Evolutionary conservation across 192 early-diverging fungal genomes (phyloP), one percentile per base, ranked within the genome.

Genomic region (Mortierella alpina): DNA sequence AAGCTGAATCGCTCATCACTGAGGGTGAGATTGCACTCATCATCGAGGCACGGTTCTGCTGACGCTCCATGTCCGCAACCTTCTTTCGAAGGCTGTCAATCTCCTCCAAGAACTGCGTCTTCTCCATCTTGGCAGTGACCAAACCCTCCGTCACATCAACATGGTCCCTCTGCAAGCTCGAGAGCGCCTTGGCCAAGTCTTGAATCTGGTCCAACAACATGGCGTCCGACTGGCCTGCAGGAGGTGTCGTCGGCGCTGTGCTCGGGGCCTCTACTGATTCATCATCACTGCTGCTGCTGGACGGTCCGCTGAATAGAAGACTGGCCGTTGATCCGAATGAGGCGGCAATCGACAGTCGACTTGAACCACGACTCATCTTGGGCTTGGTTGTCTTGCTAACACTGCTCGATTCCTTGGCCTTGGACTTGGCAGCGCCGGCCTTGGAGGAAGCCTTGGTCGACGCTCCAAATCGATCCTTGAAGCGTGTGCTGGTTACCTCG

Each of bases 131-230:
- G 49, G 76, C 69, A 49, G 81, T 83, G n/a, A 95, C 82, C 17
- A 90, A 66, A 48, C 85, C 68, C 59, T 92, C 92, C 18, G 89
- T 91, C 15, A 93, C 72, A 8, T 88, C 79, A 2, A 87, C 83
- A 58, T 95, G 91, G 50, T 94, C 94, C 64, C 86, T 88, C 68
- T 94, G 92, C 12, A 92, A 73, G 8, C 66, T 68, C 53, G 92
- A 92, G 31, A 92, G 87, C 5, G 84, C 85, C 12, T 78, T 77
- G 59, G 94, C 94, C 46, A 94, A 75, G 71, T 89, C 86, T 63
- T 87, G 84, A 15, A 93, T 84, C 50, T 88, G 84, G 55, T 90
- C 87, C 23, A 81, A 63, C 61, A 95, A 70, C 52, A 88, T 82
- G 41, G 89, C 73, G 42, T 88, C 88, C 31, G 90, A 66, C 40